Conservation (phyloP, 2,329 filamentous ascomycete species). For the Furcasterigmium sp. region DNA sequence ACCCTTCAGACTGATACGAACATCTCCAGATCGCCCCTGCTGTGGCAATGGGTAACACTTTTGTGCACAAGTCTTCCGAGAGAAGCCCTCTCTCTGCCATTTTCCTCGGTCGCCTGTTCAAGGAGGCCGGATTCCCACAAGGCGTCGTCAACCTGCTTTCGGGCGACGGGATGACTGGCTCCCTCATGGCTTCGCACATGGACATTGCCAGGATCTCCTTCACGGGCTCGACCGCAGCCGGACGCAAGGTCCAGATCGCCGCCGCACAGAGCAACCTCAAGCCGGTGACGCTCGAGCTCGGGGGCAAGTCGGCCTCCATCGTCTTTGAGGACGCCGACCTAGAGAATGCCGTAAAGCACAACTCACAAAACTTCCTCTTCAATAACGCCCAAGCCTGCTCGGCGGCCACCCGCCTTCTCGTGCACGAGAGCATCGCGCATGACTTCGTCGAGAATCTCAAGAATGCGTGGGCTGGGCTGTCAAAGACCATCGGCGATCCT, state of each 20-base stretch:
- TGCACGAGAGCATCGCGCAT: slow-evolving; percentile 83
- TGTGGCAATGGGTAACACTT: slow-evolving; percentile 63
- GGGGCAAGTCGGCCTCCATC: slow-evolving; percentile 37
- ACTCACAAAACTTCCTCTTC: slow-evolving; percentile 71
- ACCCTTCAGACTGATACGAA: not conserved
- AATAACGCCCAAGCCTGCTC: slow-evolving; percentile 65
- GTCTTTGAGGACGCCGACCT: slow-evolving; percentile 42
- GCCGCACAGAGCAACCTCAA: slow-evolving; percentile 34
- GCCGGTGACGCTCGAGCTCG: slow-evolving; percentile 37
- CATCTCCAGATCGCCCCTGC: not conserved
- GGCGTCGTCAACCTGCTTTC: slow-evolving; percentile 11
- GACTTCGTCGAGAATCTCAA: slow-evolving; percentile 79
- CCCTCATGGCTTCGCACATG: slow-evolving; percentile 8
- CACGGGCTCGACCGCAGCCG: slow-evolving; percentile 1
- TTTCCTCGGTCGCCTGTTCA: slow-evolving; percentile 59
- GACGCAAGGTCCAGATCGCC: not conserved
- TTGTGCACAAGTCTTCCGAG: slow-evolving; percentile 81
- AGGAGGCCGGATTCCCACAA: slow-evolving; percentile 32
- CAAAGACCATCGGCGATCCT: slow-evolving; percentile 76
- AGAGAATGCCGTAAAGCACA: slow-evolving; percentile 42
- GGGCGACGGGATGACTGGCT: slow-evolving; percentile 3
- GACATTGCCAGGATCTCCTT: slow-evolving; percentile 9
- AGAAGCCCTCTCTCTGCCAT: slow-evolving; percentile 77
- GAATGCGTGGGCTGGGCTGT: slow-evolving; percentile 60
- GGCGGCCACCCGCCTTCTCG: slow-evolving; percentile 77